phyloP scores from a whole-genome alignment of 163 green algal genomes.

The Coccomyxa subellipsoidea region DNA sequence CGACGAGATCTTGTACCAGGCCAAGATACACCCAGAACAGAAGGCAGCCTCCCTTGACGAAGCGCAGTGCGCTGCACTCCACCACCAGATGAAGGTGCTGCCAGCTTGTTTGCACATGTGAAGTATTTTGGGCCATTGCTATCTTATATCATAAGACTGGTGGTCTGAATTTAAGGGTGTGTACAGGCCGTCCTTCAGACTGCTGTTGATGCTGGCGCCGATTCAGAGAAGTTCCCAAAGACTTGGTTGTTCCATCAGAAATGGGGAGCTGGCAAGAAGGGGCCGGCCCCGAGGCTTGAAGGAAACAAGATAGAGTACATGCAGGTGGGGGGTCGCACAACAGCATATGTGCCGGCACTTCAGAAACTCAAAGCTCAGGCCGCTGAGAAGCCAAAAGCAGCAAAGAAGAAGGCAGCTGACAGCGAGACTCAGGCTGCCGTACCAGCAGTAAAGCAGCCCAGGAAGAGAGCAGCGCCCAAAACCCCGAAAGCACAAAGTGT shows the following conservation, averaged over 20 bases:
- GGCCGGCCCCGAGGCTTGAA: background rate
- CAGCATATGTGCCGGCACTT: slow-evolving; percentile 35
- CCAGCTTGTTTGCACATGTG: background rate
- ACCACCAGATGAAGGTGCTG: slow-evolving; percentile 15
- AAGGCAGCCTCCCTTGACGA: slow-evolving; percentile 26
- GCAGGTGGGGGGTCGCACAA: slow-evolving; percentile 28
- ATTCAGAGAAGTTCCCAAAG: slow-evolving; percentile 47
- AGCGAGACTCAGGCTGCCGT: background rate
- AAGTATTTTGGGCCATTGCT: background rate
- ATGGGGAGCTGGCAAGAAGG: slow-evolving; percentile 20
- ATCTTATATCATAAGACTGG: background rate
- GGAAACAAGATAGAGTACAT: slow-evolving; percentile 21
- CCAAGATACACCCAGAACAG: slow-evolving; percentile 64
- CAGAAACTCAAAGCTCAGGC: slow-evolving; percentile 27
- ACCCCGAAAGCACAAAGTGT: background rate
- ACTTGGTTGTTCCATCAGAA: slow-evolving; percentile 75
- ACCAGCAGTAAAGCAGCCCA: background rate
- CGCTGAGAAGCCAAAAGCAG: background rate
- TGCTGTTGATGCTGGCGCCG: slow-evolving; percentile 53
- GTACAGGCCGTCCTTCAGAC: slow-evolving; percentile 38
- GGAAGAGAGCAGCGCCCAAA: slow-evolving; percentile 1
- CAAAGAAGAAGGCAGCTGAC: slow-evolving; percentile 8
- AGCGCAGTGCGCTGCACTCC: slow-evolving; percentile 29
- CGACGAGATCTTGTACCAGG: slow-evolving; percentile 74
- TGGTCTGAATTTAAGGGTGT: background rate